phyloP scores from a whole-genome alignment of 129 eudicot species.

The Arctium lappa region DNA sequence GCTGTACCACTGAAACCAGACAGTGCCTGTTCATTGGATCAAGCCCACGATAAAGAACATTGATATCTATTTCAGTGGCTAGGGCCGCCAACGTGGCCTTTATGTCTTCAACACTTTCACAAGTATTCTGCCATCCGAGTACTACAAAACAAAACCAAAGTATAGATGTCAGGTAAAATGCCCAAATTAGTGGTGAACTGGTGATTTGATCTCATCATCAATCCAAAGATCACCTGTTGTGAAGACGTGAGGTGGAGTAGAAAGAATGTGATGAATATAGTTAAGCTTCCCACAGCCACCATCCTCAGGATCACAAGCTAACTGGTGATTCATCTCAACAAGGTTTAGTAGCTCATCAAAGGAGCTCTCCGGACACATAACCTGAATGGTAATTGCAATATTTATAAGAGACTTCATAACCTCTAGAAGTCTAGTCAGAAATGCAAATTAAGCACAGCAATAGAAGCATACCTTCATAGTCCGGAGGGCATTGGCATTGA shows the following conservation, averaged over 20 bases:
- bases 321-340: slow-evolving; percentile 85
- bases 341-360: slow-evolving; percentile 72
- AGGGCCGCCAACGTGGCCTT: slow-evolving; percentile 68
- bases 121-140: slow-evolving; percentile 90
- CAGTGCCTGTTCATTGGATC: slow-evolving; percentile 60
- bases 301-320: slow-evolving; percentile 84
- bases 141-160: slow-evolving; percentile 44
- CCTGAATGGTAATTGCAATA: slow-evolving; percentile 38
- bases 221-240: slow-evolving; percentile 51
- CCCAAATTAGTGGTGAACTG: not conserved
- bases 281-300: slow-evolving; percentile 90
- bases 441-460: not conserved
- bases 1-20: slow-evolving; percentile 85
- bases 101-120: slow-evolving; percentile 86
- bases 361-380: slow-evolving; percentile 66
- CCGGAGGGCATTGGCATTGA: slow-evolving; percentile 91
- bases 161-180: not conserved
- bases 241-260: slow-evolving; percentile 77
- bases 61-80: slow-evolving; percentile 68
- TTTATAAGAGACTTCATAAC: not conserved
- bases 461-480: slow-evolving; percentile 71
- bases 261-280: slow-evolving; percentile 81
- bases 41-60: slow-evolving; percentile 81
- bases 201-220: not conserved
- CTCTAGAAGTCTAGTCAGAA: not conserved